Evolutionary conservation across 371 early-diverging fungal species (phyloP), one percentile per base, ranked within the genome.

Genomic region (Mucor circinelloides): DNA sequence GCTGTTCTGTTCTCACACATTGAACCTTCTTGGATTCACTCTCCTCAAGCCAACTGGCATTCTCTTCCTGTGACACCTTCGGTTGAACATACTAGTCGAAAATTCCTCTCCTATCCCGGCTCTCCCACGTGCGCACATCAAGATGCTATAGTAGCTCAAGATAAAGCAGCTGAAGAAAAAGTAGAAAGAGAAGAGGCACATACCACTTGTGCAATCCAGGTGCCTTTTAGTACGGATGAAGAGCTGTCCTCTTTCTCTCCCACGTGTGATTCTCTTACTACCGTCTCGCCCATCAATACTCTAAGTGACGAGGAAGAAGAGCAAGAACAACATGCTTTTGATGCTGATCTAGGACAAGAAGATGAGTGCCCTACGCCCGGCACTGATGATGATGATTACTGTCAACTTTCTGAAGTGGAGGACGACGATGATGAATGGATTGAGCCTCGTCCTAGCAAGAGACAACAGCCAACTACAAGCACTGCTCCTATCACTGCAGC

Each of bases 31-130:
- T 60, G 56, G 61, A 30, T 68, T 23, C 60, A 63, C 1, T 17
- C 31, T 19, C 19, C 54, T 12, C 9, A 15, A 19, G 23, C 28
- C 6, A 48, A 48, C 19, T 48, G 48, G 48, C 58, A 36, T 28
- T 66, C 71, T 25, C 23, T 64, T n/a, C 69, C 73, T 27, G 69
- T 63, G 10, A 73, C 70, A 30, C 67, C 66, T n/a, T 42, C 50
- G 25, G 40, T 34, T 30, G 62, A 52, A 44, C 6, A 63, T 1
- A 21, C 17, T 34, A 1, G 9, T 2, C 57, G 25, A 31, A 56
- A 55, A 6, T 71, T 60, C n/a, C 28, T 42, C n/a, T 71, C 72
- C 8, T 42, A 67, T 12, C 72, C 72, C 23, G 13, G 31, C n/a
- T 60, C 72, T 28, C 72, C 72, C 50, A 58, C 61, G 44, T 67